Base-by-base conservation (phyloP, 2,329 filamentous ascomycete species). In the Coccinonectria pachysandricola region DNA sequence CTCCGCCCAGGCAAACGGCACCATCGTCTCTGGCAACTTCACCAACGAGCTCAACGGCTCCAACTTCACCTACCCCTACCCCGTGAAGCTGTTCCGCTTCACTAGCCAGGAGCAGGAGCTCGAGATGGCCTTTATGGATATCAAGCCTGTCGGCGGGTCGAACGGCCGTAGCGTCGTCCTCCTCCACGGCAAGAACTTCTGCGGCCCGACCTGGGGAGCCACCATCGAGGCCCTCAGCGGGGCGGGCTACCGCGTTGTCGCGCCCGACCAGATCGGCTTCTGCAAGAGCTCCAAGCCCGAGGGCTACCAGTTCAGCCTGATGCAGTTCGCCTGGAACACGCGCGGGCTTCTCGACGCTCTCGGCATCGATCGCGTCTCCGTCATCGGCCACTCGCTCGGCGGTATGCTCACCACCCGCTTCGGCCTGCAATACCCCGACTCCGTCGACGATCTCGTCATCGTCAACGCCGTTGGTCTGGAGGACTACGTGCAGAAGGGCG, bases 101-200 rank as follows among this genome's bases (percentile, higher is more conserved):
- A 49, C 45, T 2, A 65, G 64, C 20, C 65, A 71, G 43, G 46
- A 49, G 9, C 53, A 60, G 24, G 45, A 56, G n/a, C 46, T 70
- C 14, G 54, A 65, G 21, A 71, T 71, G 66, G 65, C 65, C 10
- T 71, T 68, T 37, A 68, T 71, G 64, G 66, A 71, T 34, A 40
- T 71, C 13, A 26, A 46, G 8, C 62, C 62, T 6, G 45, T 39
- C 2, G 39, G 35, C 27, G 28, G 38, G 15, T 34, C 52, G 23
- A 56, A 53, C 30, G 53, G 51, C 21, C 61, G 56, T 37, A 62
- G 56, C 0, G 62, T 59, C 14, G 48, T 68, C 7, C 54, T 71
- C 17, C 45, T 71, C 10, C 67, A 71, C 40, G 67, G 67, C 37
- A 69, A 68, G 47, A 71, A 70, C 48, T 71, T 71, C 36, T 71